Evolutionary conservation across 129 eudicot species (phyloP), one percentile per base, ranked within the genome.

Genomic region (Pseudognaphalium luteoalbum): DNA sequence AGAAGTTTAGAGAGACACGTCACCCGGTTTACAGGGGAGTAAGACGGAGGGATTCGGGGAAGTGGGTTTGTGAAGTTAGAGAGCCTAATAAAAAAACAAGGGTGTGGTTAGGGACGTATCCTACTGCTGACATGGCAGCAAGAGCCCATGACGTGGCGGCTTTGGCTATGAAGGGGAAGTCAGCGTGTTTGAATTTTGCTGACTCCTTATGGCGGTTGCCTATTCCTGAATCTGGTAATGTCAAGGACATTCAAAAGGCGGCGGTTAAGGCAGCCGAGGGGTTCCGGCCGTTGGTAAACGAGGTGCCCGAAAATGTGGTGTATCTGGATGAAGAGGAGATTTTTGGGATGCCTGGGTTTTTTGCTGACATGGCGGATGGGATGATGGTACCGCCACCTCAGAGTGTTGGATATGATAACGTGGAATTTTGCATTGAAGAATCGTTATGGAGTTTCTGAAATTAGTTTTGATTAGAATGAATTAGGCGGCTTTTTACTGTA

Each of bases 131-230:
- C 33, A 92, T 92, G 97, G 97, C 97, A 0, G 97, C 96, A 0
- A 83, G 97, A 22, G 97, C 96, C 29, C 97, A 92, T 73, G 97
- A 92, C 72, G 97, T 92, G 77, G 97, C 96, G 0, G 96, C 86
- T 10, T 22, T 92, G 20, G 93, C 97, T 0, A 81, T 89, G 28
- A 63, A 86, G 17, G 97, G 96, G 0, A 82, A 85, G 17, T 80
- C 90, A 0, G 97, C 90, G 6, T 89, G 97, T 64, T 75, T 92
- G 44, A 92, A 92, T 39, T 92, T 92, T 54, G 97, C 97, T 11
- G 96, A 92, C 85, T 92, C 96, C 0, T 58, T 90, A 4, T 89
- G 96, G 97, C 81, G 93, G 66, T 77, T 92, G 68, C 96, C 96
- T 0, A 66, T 88, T 1, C 96, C 93, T 2, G 84, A 85, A 3